Percentiles rank a stretch among this genome's conserved stretches.
These are phyloP conservation scores for Alectoria sarmentosa DNA, from an alignment of 495 filamentous ascomycete genomes.

Conservation along the genomic window DNA sequence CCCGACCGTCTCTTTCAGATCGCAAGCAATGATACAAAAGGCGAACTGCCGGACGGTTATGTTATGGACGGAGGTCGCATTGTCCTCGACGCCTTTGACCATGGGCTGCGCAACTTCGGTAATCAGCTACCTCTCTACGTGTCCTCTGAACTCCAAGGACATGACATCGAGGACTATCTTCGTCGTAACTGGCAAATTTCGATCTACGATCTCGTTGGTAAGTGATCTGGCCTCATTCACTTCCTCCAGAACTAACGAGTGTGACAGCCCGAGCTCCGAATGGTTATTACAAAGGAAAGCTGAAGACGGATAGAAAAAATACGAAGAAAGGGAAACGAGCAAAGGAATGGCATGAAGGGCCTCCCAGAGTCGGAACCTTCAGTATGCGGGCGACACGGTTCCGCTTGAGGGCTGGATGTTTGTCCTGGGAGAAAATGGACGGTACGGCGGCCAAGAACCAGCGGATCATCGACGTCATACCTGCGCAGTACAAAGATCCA, in stretches of 20 bases:
- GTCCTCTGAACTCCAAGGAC: constrained; percentile 6
- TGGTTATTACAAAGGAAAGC: background rate
- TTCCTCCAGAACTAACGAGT: background rate
- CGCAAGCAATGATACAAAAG: rapidly evolving
- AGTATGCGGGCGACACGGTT: constrained; percentile 6
- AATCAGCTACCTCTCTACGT: constrained; percentile 1
- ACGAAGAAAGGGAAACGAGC: background rate
- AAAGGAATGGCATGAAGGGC: background rate
- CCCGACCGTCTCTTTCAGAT: constrained; percentile 1
- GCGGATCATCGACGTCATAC: background rate
- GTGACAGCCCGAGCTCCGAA: background rate
- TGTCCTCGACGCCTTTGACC: constrained; percentile 7
- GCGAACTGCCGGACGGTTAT: background rate
- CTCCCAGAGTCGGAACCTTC: constrained; percentile 1
- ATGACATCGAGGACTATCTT: constrained; percentile 10
- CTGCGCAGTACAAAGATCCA: background rate
- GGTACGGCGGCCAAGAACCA: background rate
- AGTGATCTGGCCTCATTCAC: background rate
- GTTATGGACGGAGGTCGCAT: background rate
- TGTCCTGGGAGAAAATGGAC: constrained; percentile 5
- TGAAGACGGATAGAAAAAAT: background rate
- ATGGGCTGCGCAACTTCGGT: constrained; percentile 3
- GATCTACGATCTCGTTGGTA: constrained; percentile 6
- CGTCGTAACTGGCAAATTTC: constrained; percentile 4
- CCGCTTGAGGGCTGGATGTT: background rate